phyloP scores from a whole-genome alignment of 306 rosid genomes.

The Inga oerstediana region DNA sequence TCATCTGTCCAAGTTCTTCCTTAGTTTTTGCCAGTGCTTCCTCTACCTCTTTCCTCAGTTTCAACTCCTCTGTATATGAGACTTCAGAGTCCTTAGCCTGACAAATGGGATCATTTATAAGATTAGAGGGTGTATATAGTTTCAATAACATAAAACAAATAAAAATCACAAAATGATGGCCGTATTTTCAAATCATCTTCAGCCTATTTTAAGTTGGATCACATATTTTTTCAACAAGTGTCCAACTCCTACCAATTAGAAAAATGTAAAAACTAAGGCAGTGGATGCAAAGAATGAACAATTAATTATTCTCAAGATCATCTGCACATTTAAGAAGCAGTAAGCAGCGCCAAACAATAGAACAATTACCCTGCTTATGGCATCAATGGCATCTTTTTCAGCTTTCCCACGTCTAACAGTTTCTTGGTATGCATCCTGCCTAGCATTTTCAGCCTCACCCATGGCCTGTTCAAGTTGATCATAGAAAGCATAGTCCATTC shows the following conservation, averaged over 20 bases:
- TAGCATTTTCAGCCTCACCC: slow-evolving; percentile 70
- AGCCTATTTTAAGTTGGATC: neutral
- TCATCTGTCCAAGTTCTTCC: slow-evolving; percentile 53
- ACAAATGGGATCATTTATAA: slow-evolving; percentile 26
- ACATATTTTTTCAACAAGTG: neutral
- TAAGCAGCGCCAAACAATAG: slow-evolving; percentile 13
- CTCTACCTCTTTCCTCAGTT: slow-evolving; percentile 64
- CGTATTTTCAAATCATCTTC: slow-evolving; percentile 2
- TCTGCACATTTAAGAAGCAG: slow-evolving; percentile 15
- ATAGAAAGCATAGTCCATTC: slow-evolving; percentile 54
- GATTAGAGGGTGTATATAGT: slow-evolving; percentile 7
- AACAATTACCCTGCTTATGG: slow-evolving; percentile 61
- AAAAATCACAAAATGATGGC: neutral
- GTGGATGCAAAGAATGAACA: slow-evolving; percentile 10
- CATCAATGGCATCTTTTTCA: slow-evolving; percentile 69
- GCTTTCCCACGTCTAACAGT: slow-evolving; percentile 62
- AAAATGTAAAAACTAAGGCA: neutral
- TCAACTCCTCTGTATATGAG: slow-evolving; percentile 55
- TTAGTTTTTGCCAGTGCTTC: slow-evolving; percentile 55
- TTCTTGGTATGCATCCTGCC: slow-evolving; percentile 60
- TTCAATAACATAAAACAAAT: neutral
- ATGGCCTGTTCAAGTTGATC: slow-evolving; percentile 65
- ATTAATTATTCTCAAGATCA: slow-evolving; percentile 1
- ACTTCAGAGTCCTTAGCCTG: slow-evolving; percentile 62
- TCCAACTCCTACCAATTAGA: slow-evolving; percentile 7